These are phyloP conservation scores for Nemophila menziesii DNA, from an alignment of 257 asterid genomes.

Conservation along the genomic window DNA sequence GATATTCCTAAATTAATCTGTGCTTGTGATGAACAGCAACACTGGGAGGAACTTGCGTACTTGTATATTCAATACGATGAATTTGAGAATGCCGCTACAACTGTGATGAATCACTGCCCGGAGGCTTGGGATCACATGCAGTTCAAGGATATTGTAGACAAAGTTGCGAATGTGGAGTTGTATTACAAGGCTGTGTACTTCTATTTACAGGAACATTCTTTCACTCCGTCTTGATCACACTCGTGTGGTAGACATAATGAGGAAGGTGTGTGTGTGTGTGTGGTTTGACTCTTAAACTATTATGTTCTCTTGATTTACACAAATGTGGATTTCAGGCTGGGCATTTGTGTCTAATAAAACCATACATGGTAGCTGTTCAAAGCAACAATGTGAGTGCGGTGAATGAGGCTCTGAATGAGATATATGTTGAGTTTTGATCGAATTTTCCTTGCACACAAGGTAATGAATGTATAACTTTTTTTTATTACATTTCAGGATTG, in stretches of 20 bases:
- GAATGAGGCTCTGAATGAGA: slow-evolving; percentile 93
- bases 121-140: slow-evolving; percentile 99
- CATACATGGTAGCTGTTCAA: slow-evolving; percentile 98
- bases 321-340: slow-evolving; percentile 65
- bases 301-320: slow-evolving; percentile 7
- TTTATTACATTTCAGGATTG: slow-evolving; percentile 11
- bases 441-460: slow-evolving; percentile 98
- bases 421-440: slow-evolving; percentile 95
- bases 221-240: slow-evolving; percentile 95
- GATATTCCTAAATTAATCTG: slow-evolving; percentile 96
- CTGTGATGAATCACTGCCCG: slow-evolving; percentile 99
- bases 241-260: slow-evolving; percentile 96
- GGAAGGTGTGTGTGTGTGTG: slow-evolving; percentile 51
- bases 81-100: slow-evolving; percentile 97
- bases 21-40: slow-evolving; percentile 99
- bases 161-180: slow-evolving; percentile 96
- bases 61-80: slow-evolving; percentile 89
- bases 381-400: slow-evolving; percentile 96
- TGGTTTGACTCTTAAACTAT: not conserved
- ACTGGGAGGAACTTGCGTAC: slow-evolving; percentile 91
- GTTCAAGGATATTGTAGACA: slow-evolving; percentile 85
- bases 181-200: slow-evolving; percentile 99
- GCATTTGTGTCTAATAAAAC: slow-evolving; percentile 84
- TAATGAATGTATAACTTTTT: slow-evolving; percentile 20
- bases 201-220: slow-evolving; percentile 95